Evolutionary conservation across 768 basidiomycete genomes (phyloP), one percentile per base, ranked within the genome.

Genomic region (Amanita muscaria): DNA sequence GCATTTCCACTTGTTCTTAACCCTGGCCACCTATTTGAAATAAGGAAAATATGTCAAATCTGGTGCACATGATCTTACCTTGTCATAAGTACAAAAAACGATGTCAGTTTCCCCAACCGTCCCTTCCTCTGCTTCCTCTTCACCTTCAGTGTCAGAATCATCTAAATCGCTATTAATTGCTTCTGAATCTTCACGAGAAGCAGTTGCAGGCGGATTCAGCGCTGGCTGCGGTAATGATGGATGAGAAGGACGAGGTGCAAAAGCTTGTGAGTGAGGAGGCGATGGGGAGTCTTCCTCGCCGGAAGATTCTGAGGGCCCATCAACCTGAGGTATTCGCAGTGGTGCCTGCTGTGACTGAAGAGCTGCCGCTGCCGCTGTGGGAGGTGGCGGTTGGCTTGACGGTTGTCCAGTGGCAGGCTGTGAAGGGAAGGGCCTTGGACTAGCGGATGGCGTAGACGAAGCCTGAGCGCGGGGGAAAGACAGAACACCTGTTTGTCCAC

Each of bases 1-100:
- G 49, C 92, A 93, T 71, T 98, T 99, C 96, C 96, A 99, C 69
- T 98, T 99, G 69, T 96, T 98, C 68, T 98, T 99, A 19, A 98
- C 94, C n/a, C 96, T 77, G 34, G 93, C 91, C 27, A 98, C 94
- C 93, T 98, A 53, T 23, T 24, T 33, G 14, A 30, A 47, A 12
- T 16, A 51, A 50, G 42, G 24, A 34, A 21, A 46, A 46, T 14
- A 40, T 49, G 14, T 51, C 51, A 21, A 11, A 16, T n/a, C n/a
- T n/a, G n/a, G n/a, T n/a, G 19, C 34, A 50, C n/a, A 45, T 22
- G 9, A 41, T 19, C 70, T 31, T 45, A 90, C 94, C 80, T 98
- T 98, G 61, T 99, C 96, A 59, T 96, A 98, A 5, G 93, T 92
- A 62, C 96, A 98, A 57, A 97, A 94, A 18, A 98, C 90, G 37